These are phyloP conservation scores for Capronia americana DNA, from an alignment of 2,329 filamentous ascomycete species.

Conservation along the genomic window DNA sequence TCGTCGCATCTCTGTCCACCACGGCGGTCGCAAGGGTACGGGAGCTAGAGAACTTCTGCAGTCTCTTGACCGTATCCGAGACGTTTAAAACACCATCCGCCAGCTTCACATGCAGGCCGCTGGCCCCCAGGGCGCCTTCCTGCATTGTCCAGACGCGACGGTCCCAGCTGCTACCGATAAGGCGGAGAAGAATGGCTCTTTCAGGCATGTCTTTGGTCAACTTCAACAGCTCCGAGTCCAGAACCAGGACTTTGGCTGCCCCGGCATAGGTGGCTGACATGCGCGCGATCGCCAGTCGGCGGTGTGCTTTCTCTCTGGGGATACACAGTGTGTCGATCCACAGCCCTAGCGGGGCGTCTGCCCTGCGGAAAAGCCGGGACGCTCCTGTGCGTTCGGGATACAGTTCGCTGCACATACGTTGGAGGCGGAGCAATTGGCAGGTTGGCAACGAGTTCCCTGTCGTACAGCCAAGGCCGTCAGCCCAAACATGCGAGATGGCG, in stretches of 20 bases:
- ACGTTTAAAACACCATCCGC: conserved; percentile 12
- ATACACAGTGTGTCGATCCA: conserved; percentile 41
- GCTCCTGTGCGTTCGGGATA: conserved; percentile 6
- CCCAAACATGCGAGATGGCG: conserved; percentile 50
- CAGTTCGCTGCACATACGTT: conserved; percentile 37
- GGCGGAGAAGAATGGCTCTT: conserved; percentile 42
- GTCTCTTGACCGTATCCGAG: neutral
- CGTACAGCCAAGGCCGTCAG: conserved; percentile 47
- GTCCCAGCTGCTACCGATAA: conserved; percentile 49
- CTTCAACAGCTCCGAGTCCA: conserved; percentile 45
- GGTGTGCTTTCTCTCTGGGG: conserved; percentile 27
- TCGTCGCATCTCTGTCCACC: conserved; percentile 17
- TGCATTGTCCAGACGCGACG: conserved; percentile 52
- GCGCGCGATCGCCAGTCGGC: conserved; percentile 42
- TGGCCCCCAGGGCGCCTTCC: conserved; percentile 42
- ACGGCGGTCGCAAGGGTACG: neutral
- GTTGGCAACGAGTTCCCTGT: conserved; percentile 42
- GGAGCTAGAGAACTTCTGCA: neutral
- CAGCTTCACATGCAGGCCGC: conserved; percentile 14
- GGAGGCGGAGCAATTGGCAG: conserved; percentile 44
- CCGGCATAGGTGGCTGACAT: conserved; percentile 47
- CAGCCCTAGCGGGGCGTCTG: conserved; percentile 18
- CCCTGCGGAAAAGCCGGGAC: conserved; percentile 5
- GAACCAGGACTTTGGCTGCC: conserved; percentile 44
- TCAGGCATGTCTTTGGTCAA: conserved; percentile 30